A percentile compares a stretch with the other conserved stretches of the same genome.
phyloP scores from a whole-genome alignment of 75 land plant species.

The Pinus tabuliformis region DNA sequence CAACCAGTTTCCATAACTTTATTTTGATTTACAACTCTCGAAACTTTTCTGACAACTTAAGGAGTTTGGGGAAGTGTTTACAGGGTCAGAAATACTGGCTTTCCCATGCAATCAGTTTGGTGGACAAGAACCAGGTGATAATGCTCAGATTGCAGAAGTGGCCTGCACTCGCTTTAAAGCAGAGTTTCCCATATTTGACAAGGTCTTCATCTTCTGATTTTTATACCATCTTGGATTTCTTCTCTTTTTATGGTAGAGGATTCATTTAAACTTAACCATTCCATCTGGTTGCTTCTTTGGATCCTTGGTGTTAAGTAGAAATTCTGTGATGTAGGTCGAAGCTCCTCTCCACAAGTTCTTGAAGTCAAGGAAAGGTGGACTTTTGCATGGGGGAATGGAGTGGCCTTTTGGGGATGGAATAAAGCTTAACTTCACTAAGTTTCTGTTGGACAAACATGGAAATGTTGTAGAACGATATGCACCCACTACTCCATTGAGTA shows the following conservation, averaged over 20 bases:
- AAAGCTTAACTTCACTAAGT: constrained; percentile 91
- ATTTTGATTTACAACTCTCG: no score
- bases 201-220: constrained; percentile 31
- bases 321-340: constrained; percentile 48
- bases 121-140: constrained; percentile 81
- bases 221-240: not conserved
- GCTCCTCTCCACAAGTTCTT: constrained; percentile 81
- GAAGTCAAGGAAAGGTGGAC: constrained; percentile 70
- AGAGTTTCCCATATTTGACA: constrained; percentile 66
- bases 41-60: no score
- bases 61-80: not conserved
- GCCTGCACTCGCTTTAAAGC: constrained; percentile 71
- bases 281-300: not conserved
- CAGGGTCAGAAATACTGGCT: constrained; percentile 75
- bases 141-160: constrained; percentile 69
- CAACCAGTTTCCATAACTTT: no score
- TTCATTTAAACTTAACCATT: not conserved
- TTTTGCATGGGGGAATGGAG: no score
- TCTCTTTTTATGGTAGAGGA: not conserved
- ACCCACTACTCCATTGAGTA: constrained; percentile 76
- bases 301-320: not conserved
- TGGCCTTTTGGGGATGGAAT: constrained; percentile 74
- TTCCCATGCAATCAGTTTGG: constrained; percentile 96
- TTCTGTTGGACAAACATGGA: constrained; percentile 74
- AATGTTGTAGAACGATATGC: constrained; percentile 86